Base-by-base conservation (phyloP, 495 filamentous ascomycete genomes). In the Annulohypoxylon stygium region DNA sequence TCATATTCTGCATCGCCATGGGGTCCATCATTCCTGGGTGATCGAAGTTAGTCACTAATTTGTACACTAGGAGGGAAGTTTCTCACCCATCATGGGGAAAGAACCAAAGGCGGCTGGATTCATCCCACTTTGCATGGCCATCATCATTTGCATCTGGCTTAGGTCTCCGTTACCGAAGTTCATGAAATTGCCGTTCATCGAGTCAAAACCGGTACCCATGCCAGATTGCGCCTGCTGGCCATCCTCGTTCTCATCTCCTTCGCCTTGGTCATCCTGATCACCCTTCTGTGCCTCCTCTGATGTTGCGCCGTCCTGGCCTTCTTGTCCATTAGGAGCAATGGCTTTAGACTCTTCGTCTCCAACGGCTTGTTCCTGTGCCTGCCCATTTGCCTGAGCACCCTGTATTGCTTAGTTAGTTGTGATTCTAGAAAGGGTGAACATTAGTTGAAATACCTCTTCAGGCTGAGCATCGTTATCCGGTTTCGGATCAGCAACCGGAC, bases 1-100 rank as follows among this genome's bases (percentile, higher is more conserved):
- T 93, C 91, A 97, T 95, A 80, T 88, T 90, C 82, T 96, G 92
- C 88, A 93, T 93, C 83, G 86, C 85, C 92, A 95, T 95, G 75
- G 92, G 93, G 86, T 94, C 93, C 92, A 97, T 94, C 90, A 95
- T 93, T 78, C 89, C 90, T 70, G 89, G 84, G 75, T 70, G 74
- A 69, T 64, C 30, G 76, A 65, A 71, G 74, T 81, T 73, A 81
- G 79, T 59, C 62, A 57, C 48, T 3, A 58, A 30, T 18, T 39
- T 33, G 18, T 30, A 47, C 23, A 48, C 37, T 18, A 48, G 30
- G 57, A 0, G 66, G 18, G 54, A 57, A 39, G 33, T 18, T 11
- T 86, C 94, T 77, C 85, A 97, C 95, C 92, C 93, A 94, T 93
- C 89, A 97, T 94, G 68, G 89, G 88, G 78, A 92, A 92, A 70